These are phyloP conservation scores for Litsea cubeba DNA, from an alignment of 164 flowering plant species.

Conservation along the genomic window DNA sequence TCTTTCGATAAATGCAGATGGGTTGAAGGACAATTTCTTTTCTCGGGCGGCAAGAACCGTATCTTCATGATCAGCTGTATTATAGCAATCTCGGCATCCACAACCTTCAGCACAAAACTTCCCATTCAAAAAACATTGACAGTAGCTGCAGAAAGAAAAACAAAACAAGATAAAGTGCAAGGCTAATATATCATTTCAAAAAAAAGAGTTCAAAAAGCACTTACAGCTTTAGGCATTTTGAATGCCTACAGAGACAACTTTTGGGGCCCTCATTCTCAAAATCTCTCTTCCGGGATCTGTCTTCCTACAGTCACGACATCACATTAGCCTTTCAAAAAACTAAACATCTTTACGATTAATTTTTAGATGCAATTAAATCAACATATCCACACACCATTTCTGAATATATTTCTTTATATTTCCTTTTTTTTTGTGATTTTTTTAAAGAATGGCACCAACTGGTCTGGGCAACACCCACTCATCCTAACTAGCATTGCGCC, in stretches of 20 bases:
- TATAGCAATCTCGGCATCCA: slow-evolving; percentile 72
- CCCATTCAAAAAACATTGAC: slow-evolving; percentile 89
- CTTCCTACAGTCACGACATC: too few relatives aligned
- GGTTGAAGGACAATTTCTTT: slow-evolving; percentile 68
- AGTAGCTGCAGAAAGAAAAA: slow-evolving; percentile 49
- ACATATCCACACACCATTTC: too few relatives aligned
- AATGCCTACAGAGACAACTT: slow-evolving; percentile 64
- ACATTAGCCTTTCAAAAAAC: too few relatives aligned
- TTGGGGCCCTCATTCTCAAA: slow-evolving; percentile 45
- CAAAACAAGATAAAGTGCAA: background rate
- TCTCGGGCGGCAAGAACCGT: slow-evolving; percentile 51
- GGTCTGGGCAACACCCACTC: too few relatives aligned
- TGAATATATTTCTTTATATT: too few relatives aligned
- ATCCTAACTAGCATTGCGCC: too few relatives aligned
- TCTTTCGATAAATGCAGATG: slow-evolving; percentile 79
- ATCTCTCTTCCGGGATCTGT: slow-evolving; percentile 27
- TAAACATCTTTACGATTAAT: too few relatives aligned
- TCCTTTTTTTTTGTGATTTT: too few relatives aligned
- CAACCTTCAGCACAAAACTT: slow-evolving; percentile 63
- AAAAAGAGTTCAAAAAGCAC: slow-evolving; percentile 13
- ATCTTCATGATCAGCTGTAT: slow-evolving; percentile 62
- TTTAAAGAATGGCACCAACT: too few relatives aligned
- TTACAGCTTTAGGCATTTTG: slow-evolving; percentile 79
- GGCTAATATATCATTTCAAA: background rate
- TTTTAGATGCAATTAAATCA: too few relatives aligned